Evolutionary conservation across 768 basidiomycete species (phyloP).

Genomic region (Lentinula lateritia): DNA sequence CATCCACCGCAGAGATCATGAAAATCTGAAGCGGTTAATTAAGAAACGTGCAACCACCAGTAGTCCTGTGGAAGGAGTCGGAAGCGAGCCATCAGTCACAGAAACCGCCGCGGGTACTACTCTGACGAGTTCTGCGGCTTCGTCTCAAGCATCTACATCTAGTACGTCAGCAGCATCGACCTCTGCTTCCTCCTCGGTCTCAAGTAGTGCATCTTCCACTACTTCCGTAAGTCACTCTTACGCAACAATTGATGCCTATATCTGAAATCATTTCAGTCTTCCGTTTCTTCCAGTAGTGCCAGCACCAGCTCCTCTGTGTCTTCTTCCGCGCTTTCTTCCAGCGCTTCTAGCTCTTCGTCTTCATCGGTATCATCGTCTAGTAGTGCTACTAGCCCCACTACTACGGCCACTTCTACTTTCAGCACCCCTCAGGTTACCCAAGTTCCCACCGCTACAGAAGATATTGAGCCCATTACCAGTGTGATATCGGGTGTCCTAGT

Average conservation of each 20-base stretch:
- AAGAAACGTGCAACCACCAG: constrained; percentile 31
- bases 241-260: neutral
- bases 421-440: neutral
- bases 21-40: constrained; percentile 36
- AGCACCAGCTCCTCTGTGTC: neutral
- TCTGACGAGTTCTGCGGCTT: constrained; percentile 1
- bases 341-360: neutral
- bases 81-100: constrained; percentile 9
- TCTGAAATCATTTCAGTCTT: neutral
- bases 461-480: constrained; percentile 9
- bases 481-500: constrained; percentile 10
- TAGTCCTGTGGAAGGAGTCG: constrained; percentile 10
- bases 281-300: neutral
- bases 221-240: neutral
- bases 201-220: neutral
- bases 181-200: constrained; percentile 1
- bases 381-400: neutral
- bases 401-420: neutral
- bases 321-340: neutral
- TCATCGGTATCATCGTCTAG: neutral
- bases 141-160: neutral
- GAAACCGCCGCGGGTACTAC: neutral
- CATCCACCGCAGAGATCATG: constrained; percentile 35
- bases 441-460: neutral
- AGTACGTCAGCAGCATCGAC: constrained; percentile 4